Evolutionary conservation across 2,329 filamentous ascomycete genomes (phyloP).

Genomic region (Neurospora sp.): DNA sequence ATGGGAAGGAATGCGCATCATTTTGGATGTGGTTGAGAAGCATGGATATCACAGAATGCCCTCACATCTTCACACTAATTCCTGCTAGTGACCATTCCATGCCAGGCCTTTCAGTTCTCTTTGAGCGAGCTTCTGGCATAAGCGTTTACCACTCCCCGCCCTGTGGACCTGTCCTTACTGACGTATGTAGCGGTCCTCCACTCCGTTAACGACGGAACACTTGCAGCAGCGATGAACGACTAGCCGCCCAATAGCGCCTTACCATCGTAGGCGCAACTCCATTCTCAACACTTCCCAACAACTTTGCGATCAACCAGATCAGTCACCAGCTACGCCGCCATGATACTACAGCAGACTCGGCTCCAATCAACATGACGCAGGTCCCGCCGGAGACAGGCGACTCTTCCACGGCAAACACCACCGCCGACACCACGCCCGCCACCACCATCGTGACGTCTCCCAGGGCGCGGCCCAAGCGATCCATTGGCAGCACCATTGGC

Average conservation of each 20-base stretch:
- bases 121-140: not conserved
- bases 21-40: not conserved
- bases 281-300: not conserved
- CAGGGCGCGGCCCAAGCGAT: not conserved
- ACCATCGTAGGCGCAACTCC: conserved; percentile 1
- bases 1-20: not conserved
- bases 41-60: not conserved
- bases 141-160: not conserved
- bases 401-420: conserved; percentile 9
- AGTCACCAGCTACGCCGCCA: conserved; percentile 5
- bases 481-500: not conserved
- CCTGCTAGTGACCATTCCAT: not conserved
- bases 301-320: conserved; percentile 1
- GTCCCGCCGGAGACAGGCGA: conserved; percentile 18
- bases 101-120: not conserved
- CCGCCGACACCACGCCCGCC: not conserved
- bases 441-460: not conserved
- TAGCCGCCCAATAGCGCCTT: not conserved
- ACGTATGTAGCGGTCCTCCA: not conserved
- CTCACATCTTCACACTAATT: not conserved
- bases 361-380: conserved; percentile 20
- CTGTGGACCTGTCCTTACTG: not conserved
- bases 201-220: not conserved
- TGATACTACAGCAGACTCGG: conserved; percentile 13
- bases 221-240: not conserved